Percentiles rank a stretch among this genome's conserved stretches.
Conservation (phyloP, 331 rosid species). For the Stylosanthes scabra region DNA sequence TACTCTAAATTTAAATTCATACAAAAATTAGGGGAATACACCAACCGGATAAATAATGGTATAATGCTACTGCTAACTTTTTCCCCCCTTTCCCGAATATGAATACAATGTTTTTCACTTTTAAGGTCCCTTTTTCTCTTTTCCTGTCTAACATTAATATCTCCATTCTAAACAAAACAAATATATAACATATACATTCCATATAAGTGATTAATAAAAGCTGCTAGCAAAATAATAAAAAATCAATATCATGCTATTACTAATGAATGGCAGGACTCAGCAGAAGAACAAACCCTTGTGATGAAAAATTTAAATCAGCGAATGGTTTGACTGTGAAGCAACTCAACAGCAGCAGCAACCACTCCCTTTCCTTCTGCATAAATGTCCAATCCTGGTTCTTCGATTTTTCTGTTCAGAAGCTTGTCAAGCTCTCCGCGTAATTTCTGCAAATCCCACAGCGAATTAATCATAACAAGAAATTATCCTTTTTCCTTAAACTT, state of each 20-base stretch:
- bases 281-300: neutral
- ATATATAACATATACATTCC: slow-evolving; percentile 16
- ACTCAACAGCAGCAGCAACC: slow-evolving; percentile 87
- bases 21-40: no score
- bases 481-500: neutral
- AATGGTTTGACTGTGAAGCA: slow-evolving; percentile 68
- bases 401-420: slow-evolving; percentile 83
- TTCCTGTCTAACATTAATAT: no score
- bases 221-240: slow-evolving; percentile 27
- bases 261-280: slow-evolving; percentile 20
- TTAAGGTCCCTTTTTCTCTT: no score
- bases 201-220: slow-evolving; percentile 17
- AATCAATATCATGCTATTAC: slow-evolving; percentile 4
- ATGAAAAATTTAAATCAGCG: slow-evolving; percentile 25
- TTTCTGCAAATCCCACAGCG: slow-evolving; percentile 56
- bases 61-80: no score
- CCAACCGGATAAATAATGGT: no score
- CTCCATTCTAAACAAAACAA: no score
- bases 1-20: no score
- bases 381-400: slow-evolving; percentile 86
- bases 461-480: slow-evolving; percentile 19
- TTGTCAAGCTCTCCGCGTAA: slow-evolving; percentile 86
- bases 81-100: no score
- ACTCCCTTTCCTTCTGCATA: slow-evolving; percentile 81
- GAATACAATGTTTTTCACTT: no score